Base-by-base conservation (phyloP, 2,329 filamentous ascomycete species). In the Aspergillus pseudoterreus region DNA sequence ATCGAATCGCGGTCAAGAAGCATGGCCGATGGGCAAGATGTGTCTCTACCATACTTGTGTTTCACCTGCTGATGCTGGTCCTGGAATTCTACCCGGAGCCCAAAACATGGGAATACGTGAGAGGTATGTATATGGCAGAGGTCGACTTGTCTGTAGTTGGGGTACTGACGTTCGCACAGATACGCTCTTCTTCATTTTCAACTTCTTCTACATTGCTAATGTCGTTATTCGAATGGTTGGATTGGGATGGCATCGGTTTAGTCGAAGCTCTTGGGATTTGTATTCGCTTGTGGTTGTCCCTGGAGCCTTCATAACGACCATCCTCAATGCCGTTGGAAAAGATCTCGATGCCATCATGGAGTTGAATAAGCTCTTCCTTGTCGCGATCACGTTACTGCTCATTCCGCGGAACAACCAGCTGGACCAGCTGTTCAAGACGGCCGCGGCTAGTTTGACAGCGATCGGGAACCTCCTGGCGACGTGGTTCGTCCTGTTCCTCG, bases 371-470 rank as follows among this genome's bases (percentile, higher is more conserved):
- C 82, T 95, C 54, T 96, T 95, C 69, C 80, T 99, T 30, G 94
- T 97, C 17, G 87, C 90, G 8, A 87, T 97, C 49, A 86, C 94
- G 2, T 79, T 97, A 8, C 78, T 99, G 47, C 81, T 99, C 32
- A 99, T 99, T 55, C 94, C 94, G 1, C 84, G 95, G 47, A 99
- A 99, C 68, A 95, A 99, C 63, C 92, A 95, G 45, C 81, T 99
- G 19, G 95, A 99, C 67, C 94, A 99, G 69, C 83, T 99, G 0
- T 99, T 99, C 83, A 99, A 99, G 72, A 99, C 95, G 1, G 95
- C 92, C 0, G 94, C 94, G 10, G 94, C 92, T 48, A 95, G 90
- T 83, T 75, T 99, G 61, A 87, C 89, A 2, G 85, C 89, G 15
- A 99, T 99, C 60, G 83, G 87, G 52, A 99, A 96, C 65, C 78